Percentiles rank a stretch among this genome's conserved stretches.
Conservation (phyloP, 495 filamentous ascomycete genomes). For the Aspergillus asperescens region DNA sequence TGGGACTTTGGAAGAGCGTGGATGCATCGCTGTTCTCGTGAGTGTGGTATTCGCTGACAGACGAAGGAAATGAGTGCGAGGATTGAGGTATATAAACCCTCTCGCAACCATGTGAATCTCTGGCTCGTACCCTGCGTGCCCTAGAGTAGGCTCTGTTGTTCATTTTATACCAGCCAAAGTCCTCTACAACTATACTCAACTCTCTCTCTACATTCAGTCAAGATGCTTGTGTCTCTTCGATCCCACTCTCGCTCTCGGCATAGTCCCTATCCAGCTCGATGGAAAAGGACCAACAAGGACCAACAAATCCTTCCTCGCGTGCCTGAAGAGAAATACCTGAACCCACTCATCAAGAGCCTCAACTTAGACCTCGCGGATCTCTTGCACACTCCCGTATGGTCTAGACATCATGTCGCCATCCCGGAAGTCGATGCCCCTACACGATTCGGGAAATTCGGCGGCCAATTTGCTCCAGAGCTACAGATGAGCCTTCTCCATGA, state of each 20-base stretch:
- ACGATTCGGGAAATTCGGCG: conserved; percentile 30
- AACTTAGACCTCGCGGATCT: background rate
- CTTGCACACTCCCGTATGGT: conserved; percentile 1
- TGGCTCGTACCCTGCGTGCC: background rate
- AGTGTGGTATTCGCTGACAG: background rate
- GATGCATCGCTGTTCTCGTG: background rate
- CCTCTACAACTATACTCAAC: background rate
- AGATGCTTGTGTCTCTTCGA: conserved; percentile 2
- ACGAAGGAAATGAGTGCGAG: background rate
- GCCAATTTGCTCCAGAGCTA: conserved; percentile 31
- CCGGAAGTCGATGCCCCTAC: conserved; percentile 1
- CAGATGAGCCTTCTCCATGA: conserved; percentile 29
- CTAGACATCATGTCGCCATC: background rate
- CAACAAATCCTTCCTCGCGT: background rate
- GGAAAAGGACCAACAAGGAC: conserved; percentile 2
- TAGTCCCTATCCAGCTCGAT: background rate
- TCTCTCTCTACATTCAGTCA: background rate
- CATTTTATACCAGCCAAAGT: background rate
- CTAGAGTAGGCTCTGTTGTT: background rate
- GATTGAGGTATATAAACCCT: background rate
- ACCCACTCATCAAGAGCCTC: conserved; percentile 1
- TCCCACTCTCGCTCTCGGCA: conserved; percentile 10
- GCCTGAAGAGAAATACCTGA: background rate
- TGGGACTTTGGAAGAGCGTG: background rate
- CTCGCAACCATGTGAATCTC: background rate